Evolutionary conservation across 2,329 filamentous ascomycete genomes (phyloP).

Genomic region (Hortaea werneckii): DNA sequence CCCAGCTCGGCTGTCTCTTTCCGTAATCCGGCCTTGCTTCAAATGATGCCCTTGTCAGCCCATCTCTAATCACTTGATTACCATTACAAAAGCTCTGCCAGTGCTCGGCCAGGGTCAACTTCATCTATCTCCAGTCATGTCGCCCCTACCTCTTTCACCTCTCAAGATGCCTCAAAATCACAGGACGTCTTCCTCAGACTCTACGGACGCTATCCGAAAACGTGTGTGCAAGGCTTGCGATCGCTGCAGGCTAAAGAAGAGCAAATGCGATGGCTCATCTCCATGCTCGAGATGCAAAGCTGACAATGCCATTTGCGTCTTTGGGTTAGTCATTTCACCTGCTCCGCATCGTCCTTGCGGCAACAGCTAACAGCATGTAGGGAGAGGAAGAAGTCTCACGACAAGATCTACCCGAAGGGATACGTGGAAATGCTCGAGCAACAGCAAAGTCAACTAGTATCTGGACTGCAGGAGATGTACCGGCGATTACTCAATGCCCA

Average conservation of each 20-base stretch:
- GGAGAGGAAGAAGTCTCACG: slow-evolving; percentile 55
- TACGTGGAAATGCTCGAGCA: slow-evolving; percentile 58
- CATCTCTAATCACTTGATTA: no score
- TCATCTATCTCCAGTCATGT: neutral
- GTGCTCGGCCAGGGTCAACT: no score
- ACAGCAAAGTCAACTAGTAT: slow-evolving; percentile 52
- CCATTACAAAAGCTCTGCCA: no score
- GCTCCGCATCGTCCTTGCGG: neutral
- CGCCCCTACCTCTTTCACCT: slow-evolving; percentile 2
- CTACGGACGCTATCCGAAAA: slow-evolving; percentile 36
- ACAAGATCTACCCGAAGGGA: slow-evolving; percentile 61
- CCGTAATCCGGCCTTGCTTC: no score
- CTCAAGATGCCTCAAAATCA: slow-evolving; percentile 4
- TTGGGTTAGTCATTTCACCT: slow-evolving; percentile 31
- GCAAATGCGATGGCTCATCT: slow-evolving; percentile 55
- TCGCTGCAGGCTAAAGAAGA: slow-evolving; percentile 56
- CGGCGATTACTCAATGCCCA: slow-evolving; percentile 41
- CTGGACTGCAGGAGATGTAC: slow-evolving; percentile 52
- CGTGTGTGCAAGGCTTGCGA: slow-evolving; percentile 59
- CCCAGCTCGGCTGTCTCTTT: no score
- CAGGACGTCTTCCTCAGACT: slow-evolving; percentile 8
- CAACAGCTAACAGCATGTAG: slow-evolving; percentile 9
- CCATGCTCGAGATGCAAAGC: slow-evolving; percentile 53
- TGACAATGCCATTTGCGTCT: slow-evolving; percentile 56
- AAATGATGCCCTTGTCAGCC: no score